A percentile compares a stretch with the other conserved stretches of the same genome.
Evolutionary conservation across 345 rosid species (phyloP).

Genomic region (Rhizophora apiculata): DNA sequence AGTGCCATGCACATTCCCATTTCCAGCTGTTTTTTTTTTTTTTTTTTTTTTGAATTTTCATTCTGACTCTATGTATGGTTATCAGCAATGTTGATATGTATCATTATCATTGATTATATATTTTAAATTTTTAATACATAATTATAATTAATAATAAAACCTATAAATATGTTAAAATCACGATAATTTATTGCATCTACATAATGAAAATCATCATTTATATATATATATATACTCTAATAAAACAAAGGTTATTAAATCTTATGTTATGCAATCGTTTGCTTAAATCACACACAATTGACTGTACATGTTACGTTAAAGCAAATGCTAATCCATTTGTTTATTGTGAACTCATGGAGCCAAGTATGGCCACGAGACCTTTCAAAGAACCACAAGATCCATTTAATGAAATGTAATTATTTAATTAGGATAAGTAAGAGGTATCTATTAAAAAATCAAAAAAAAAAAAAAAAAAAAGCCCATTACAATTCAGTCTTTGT

Average conservation of each 20-base stretch:
- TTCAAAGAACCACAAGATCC: not conserved
- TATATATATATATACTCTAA: too few relatives aligned
- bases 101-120: too few relatives aligned
- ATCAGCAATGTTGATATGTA: too few relatives aligned
- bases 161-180: too few relatives aligned
- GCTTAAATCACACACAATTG: not conserved
- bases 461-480: not conserved
- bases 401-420: not conserved
- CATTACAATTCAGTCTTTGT: not conserved
- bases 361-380: constrained; percentile 19
- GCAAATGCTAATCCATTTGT: not conserved
- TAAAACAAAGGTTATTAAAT: too few relatives aligned
- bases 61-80: too few relatives aligned
- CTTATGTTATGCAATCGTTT: not conserved
- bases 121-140: too few relatives aligned
- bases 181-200: too few relatives aligned
- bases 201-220: too few relatives aligned
- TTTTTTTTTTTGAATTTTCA: too few relatives aligned
- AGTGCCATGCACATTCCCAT: not conserved
- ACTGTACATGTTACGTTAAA: not conserved
- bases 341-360: not conserved
- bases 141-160: too few relatives aligned
- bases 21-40: not conserved
- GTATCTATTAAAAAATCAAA: too few relatives aligned
- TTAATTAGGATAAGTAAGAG: not conserved